Conservation (phyloP, 2,329 filamentous ascomycete species). For the Tolypocladium album region DNA sequence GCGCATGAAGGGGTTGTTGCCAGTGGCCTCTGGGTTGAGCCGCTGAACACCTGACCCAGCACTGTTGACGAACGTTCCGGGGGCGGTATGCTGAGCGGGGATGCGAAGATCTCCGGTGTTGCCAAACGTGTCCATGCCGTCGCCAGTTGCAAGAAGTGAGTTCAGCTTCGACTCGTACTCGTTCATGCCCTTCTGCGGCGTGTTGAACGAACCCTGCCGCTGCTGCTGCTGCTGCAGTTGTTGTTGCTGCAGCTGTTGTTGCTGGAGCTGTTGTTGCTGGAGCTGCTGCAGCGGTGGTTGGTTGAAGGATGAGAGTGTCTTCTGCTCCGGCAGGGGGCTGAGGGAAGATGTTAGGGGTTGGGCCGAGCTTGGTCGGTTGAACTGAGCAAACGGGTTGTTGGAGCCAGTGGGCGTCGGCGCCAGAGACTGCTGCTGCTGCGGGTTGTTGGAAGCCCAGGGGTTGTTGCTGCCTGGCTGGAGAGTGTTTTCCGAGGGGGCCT, state of each 20-base stretch:
- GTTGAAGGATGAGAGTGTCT: conserved; percentile 53
- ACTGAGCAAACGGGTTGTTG: conserved; percentile 93
- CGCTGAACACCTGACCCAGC: conserved; percentile 70
- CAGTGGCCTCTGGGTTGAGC: conserved; percentile 60
- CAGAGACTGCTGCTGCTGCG: conserved; percentile 47
- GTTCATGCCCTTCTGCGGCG: conserved; percentile 43
- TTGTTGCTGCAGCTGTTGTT: conserved; percentile 23
- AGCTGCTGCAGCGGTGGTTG: conserved; percentile 37
- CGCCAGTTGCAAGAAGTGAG: conserved; percentile 71
- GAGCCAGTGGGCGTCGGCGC: conserved; percentile 85
- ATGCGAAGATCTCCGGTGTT: conserved; percentile 96
- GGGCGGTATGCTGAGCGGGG: conserved; percentile 90
- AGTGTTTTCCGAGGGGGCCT: conserved; percentile 43
- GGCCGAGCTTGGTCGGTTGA: conserved; percentile 45
- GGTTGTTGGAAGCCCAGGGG: conserved; percentile 66
- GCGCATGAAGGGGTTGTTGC: conserved; percentile 82
- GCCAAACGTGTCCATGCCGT: conserved; percentile 94
- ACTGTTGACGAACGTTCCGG: conserved; percentile 93
- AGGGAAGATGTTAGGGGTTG: conserved; percentile 57
- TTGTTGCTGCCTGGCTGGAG: conserved; percentile 82
- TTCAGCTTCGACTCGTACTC: conserved; percentile 71
- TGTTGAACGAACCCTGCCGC: conserved; percentile 17
- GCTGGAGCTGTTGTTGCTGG: conserved; percentile 29
- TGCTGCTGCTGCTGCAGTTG: conserved; percentile 28
- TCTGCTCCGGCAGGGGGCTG: conserved; percentile 71